Percentiles rank a stretch among this genome's conserved stretches.
phyloP scores from a whole-genome alignment of 768 basidiomycete genomes.

The Agaricus blazei region DNA sequence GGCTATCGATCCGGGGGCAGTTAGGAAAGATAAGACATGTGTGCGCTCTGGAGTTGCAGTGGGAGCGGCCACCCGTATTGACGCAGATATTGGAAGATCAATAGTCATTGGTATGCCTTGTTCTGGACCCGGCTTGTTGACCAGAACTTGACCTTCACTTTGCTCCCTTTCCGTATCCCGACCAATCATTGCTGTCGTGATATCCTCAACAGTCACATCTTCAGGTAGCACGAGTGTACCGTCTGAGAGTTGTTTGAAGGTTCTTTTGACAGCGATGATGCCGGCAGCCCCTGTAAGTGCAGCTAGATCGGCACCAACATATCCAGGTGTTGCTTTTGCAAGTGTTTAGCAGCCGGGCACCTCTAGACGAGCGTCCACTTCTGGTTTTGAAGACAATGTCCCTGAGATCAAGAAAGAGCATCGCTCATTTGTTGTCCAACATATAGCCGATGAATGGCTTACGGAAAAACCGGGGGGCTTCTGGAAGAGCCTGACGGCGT shows the following conservation, averaged over 20 bases:
- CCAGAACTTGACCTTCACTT: slow-evolving; percentile 18
- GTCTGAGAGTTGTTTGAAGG: slow-evolving; percentile 77
- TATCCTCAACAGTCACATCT: slow-evolving; percentile 14
- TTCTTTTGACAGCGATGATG: slow-evolving; percentile 93
- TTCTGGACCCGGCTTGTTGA: slow-evolving; percentile 13
- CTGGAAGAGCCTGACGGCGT: too few species aligned
- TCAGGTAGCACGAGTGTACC: slow-evolving; percentile 56
- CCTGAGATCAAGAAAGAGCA: too few species aligned
- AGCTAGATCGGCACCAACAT: slow-evolving; percentile 92
- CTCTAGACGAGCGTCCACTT: too few species aligned
- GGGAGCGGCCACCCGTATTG: neutral
- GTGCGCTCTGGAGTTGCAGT: slow-evolving; percentile 11
- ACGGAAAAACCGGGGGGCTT: too few species aligned
- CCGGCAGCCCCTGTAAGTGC: slow-evolving; percentile 92
- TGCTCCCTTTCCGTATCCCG: slow-evolving; percentile 20
- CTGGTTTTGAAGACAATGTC: too few species aligned
- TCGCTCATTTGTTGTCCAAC: too few species aligned
- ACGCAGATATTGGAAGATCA: slow-evolving; percentile 22
- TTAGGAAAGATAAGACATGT: slow-evolving; percentile 19
- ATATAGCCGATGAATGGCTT: too few species aligned
- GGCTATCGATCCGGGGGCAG: slow-evolving; percentile 62
- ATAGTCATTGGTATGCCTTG: slow-evolving; percentile 40
- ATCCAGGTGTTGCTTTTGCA: slow-evolving; percentile 94
- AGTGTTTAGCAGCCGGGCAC: too few species aligned
- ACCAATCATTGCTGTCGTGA: slow-evolving; percentile 7